phyloP scores from a whole-genome alignment of 257 asterid species.

The Capsicum rhomboideum region DNA sequence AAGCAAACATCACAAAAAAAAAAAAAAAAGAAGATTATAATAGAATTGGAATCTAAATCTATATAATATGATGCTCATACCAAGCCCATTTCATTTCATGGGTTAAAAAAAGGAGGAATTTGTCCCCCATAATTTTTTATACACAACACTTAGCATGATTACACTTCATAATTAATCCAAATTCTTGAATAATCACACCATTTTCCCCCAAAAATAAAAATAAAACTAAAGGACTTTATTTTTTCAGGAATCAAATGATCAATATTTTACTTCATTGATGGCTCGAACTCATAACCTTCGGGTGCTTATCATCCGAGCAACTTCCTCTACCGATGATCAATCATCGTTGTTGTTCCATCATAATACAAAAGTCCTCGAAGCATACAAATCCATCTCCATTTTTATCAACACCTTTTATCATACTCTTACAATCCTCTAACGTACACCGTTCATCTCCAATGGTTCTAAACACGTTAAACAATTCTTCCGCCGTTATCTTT shows the following conservation, averaged over 20 bases:
- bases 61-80: not conserved
- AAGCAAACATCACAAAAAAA: too few species aligned
- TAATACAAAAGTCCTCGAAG: constrained; percentile 19
- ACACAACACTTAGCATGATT: not conserved
- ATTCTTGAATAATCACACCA: not conserved
- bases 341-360: constrained; percentile 21
- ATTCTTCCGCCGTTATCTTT: constrained; percentile 21
- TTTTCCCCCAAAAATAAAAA: not conserved
- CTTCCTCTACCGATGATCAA: too few species aligned
- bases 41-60: not conserved
- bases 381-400: constrained; percentile 22
- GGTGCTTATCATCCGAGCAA: too few species aligned
- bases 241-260: too few species aligned
- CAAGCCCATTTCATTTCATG: not conserved
- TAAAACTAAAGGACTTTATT: not conserved
- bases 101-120: not conserved
- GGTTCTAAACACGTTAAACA: constrained; percentile 1
- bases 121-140: not conserved
- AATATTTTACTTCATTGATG: too few species aligned
- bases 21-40: too few species aligned
- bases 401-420: constrained; percentile 17
- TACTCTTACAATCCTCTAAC: constrained; percentile 17
- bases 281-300: too few species aligned
- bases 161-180: not conserved
- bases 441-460: constrained; percentile 12